Conservation (phyloP, 176 grass and related monocot genomes). For the Triticum urartu region DNA sequence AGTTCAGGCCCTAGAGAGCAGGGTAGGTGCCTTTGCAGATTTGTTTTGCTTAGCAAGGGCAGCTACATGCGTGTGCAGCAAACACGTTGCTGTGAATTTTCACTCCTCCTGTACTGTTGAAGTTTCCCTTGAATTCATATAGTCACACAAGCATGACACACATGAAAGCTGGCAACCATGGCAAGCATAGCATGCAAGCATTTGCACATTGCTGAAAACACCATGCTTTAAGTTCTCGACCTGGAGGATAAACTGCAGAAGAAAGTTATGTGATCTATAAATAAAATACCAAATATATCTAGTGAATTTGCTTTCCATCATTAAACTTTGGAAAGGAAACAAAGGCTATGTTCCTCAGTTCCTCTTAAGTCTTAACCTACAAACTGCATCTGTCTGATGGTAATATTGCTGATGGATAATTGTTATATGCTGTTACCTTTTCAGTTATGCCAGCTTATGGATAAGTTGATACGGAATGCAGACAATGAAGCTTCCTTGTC, state of each 20-base stretch:
- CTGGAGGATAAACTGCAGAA: conserved; percentile 2
- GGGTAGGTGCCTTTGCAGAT: conserved; percentile 41
- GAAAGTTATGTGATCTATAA: not conserved
- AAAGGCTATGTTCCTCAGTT: not conserved
- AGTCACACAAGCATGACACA: not conserved
- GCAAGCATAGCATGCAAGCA: not conserved
- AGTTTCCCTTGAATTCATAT: not conserved
- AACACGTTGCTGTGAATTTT: conserved; percentile 26
- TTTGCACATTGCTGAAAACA: not conserved
- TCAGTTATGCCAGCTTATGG: conserved; percentile 79
- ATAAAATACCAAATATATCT: not conserved
- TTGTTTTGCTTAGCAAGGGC: not conserved
- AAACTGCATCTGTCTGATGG: conserved; percentile 23
- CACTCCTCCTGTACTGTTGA: not conserved
- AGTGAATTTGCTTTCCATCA: not conserved
- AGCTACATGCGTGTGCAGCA: not conserved
- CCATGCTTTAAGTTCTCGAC: not conserved
- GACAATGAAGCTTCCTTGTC: conserved; percentile 52
- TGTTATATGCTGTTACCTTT: conserved; percentile 24
- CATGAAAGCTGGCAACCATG: not conserved
- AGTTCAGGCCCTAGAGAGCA: conserved; percentile 57
- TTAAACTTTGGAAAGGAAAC: not conserved
- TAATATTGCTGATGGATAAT: not conserved
- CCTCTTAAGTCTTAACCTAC: not conserved
- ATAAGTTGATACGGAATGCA: conserved; percentile 51